Percentiles rank a stretch among this genome's conserved stretches.
phyloP scores from a whole-genome alignment of 2,329 filamentous ascomycete species.

The Hymenoscyphus repandus region DNA sequence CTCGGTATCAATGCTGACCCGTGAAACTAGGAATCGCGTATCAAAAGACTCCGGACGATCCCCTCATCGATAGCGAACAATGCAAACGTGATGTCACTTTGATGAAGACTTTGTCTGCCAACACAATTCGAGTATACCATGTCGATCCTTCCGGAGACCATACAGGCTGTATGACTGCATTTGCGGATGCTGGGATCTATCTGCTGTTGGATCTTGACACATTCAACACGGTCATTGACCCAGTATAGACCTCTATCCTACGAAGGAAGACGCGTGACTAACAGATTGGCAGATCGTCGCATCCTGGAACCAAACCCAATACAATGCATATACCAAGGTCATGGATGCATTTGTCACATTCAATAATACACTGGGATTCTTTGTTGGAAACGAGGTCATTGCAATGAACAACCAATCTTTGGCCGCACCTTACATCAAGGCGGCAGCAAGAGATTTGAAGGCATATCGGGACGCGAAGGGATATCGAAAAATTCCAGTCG shows the following conservation, averaged over 20 bases:
- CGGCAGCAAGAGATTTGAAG: constrained; percentile 76
- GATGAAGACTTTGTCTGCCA: constrained; percentile 77
- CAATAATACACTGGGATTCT: constrained; percentile 77
- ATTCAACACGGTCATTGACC: constrained; percentile 62
- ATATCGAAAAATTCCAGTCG: constrained; percentile 77
- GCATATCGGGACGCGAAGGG: constrained; percentile 68
- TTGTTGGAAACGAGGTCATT: constrained; percentile 85
- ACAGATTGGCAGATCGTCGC: constrained; percentile 44
- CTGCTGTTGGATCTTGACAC: constrained; percentile 79
- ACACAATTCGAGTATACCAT: constrained; percentile 84
- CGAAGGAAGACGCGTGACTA: constrained; percentile 5
- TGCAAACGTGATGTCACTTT: constrained; percentile 69
- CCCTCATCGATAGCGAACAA: constrained; percentile 69
- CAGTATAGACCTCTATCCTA: constrained; percentile 37
- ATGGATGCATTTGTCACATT: constrained; percentile 42
- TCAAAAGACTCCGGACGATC: constrained; percentile 60
- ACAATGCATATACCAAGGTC: constrained; percentile 39
- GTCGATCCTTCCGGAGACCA: constrained; percentile 70
- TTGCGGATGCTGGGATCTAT: constrained; percentile 78
- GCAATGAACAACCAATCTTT: constrained; percentile 52
- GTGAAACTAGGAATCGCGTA: constrained; percentile 63
- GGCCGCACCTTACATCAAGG: constrained; percentile 78
- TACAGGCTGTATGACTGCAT: constrained; percentile 72
- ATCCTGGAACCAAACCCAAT: constrained; percentile 69
- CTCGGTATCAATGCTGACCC: constrained; percentile 11